A percentile compares a stretch with the other conserved stretches of the same genome.
phyloP scores from a whole-genome alignment of 257 asterid species.

The Voacanga thouarsii region DNA sequence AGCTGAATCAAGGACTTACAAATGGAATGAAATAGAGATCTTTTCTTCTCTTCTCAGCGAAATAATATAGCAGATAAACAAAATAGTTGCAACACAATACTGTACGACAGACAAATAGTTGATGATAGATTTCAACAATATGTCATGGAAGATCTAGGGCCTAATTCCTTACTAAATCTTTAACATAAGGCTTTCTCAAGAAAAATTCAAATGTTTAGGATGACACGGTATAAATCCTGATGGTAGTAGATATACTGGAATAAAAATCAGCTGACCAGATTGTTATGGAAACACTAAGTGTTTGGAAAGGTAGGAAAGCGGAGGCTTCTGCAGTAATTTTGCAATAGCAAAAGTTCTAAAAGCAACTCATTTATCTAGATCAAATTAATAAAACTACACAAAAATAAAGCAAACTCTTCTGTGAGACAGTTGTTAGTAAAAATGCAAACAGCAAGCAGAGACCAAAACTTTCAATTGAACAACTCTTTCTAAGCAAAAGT shows the following conservation, averaged over 20 bases:
- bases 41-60: too few relatives aligned
- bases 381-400: neutral
- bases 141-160: neutral
- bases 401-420: neutral
- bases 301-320: neutral
- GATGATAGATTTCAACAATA: too few relatives aligned
- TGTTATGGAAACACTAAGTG: neutral
- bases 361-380: neutral
- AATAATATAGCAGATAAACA: too few relatives aligned
- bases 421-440: neutral
- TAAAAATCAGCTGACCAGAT: neutral
- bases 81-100: too few relatives aligned
- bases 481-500: neutral
- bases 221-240: neutral
- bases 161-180: neutral
- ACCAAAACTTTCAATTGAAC: neutral
- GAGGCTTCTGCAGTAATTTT: neutral
- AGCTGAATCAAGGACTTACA: too few relatives aligned
- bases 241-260: neutral
- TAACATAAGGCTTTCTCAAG: neutral
- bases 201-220: neutral
- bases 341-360: neutral
- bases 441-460: neutral
- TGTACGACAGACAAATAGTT: too few relatives aligned
- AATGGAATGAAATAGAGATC: too few relatives aligned